Evolutionary conservation across 1,284 basidiomycete species (phyloP), one percentile per base, ranked within the genome.

Genomic region (Peniophora sp.): DNA sequence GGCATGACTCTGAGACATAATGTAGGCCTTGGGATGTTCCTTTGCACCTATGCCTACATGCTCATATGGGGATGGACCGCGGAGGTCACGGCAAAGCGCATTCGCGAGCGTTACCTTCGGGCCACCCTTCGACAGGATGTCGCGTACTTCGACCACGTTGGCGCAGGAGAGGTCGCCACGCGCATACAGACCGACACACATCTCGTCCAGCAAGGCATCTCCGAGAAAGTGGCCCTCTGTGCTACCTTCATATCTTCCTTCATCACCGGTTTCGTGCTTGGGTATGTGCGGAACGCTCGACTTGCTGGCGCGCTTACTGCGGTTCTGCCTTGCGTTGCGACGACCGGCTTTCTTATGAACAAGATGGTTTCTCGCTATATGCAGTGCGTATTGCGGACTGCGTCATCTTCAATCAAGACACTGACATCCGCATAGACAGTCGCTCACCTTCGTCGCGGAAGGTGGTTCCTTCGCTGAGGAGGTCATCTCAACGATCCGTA

Each of bases 161-260:
- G 96, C 22, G 88, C 95, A 3, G 96, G 95, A 54, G 96, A 98
- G 67, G 85, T 99, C 35, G 89, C 96, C 1, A 97, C 94, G 1
- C 85, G 94, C 51, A 97, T 98, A 56, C 91, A 96, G 64, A 92
- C 88, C 1, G 92, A 94, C 63, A 92, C 87, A n/a, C 86, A 92
- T 69, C 68, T 93, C 45, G 81, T 94, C 0, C 93, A 97, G 60
- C 85, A 88, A 63, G 92, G 91, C 24, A 88, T 89, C 5, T 89
- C 87, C 0, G 93, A 97, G 67, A 96, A 96, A 66, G 85, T 95
- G 2, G 81, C 78, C 2, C 68, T 91, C 18, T 74, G 77, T 6
- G 73, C 83, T 51, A 78, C 72, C 62, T 88, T 87, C 61, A 32
- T 83, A 8, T 55, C 76, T 1, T 77, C 87, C 0, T 93, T 93